Base-by-base conservation (phyloP, 345 rosid genomes). In the Gossypium mustelinum region DNA sequence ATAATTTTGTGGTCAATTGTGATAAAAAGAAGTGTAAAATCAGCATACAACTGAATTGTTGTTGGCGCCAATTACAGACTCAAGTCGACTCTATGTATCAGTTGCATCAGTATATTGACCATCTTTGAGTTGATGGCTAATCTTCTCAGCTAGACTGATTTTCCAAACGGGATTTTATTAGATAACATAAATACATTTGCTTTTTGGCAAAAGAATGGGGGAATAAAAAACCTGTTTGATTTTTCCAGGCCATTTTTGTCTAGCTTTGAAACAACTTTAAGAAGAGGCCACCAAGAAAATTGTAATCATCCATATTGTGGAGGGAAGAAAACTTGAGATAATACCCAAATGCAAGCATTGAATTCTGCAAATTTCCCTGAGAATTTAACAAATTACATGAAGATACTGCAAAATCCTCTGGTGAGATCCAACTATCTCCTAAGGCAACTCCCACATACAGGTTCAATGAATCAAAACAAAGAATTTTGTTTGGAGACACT, bases 341-440 rank as follows among this genome's bases (percentile, higher is more conserved):
- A 47, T 44, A 66, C 41, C 41, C 56, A 18, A 12, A 7, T 47
- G 39, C 18, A 67, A 16, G 17, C 54, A 12, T 66, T 66, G 10
- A n/a, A 2, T n/a, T 20, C n/a, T 20, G 54, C 11, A 22, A 45
- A 12, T 48, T 68, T 29, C 56, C 18, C 4, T 3, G 12, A 7
- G 3, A 64, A 9, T 41, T 64, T 18, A 67, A 11, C n/a, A 44
- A 4, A 50, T 48, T 16, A 39, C 8, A 39, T 72, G 56, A 73
- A 24, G 13, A n/a, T n/a, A 73, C 82, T 83, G 91, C 98, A 83
- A 85, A 93, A 83, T 94, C 97, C 82, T 92, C 94, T 7, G 97
- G 98, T 60, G 98, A 94, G 73, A 90, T 94, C 98, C 97, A 92
- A 79, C 89, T 86, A 75, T 94, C 88, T 73, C 98, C 96, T 77